A percentile compares a stretch with the other conserved stretches of the same genome.
phyloP scores from a whole-genome alignment of 2,329 filamentous ascomycete species.

The Colletotrichum scovillei region DNA sequence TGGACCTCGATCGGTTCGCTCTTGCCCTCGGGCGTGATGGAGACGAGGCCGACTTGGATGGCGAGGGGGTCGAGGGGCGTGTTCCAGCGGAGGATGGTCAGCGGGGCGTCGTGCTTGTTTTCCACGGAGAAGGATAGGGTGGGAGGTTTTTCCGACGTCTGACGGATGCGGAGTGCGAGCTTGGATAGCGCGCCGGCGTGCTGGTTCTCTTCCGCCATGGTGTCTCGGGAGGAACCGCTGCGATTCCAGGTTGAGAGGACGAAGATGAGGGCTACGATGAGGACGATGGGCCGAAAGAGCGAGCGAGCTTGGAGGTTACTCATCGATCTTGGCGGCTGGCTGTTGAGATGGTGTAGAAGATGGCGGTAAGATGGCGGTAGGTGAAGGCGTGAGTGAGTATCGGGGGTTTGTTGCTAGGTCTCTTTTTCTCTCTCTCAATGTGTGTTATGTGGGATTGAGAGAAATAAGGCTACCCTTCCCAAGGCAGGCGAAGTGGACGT shows the following conservation, averaged over 20 bases:
- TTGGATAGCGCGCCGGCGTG: constrained; percentile 26
- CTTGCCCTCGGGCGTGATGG: constrained; percentile 49
- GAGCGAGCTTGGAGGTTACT: not conserved
- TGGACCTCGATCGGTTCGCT: constrained; percentile 49
- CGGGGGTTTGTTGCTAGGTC: not conserved
- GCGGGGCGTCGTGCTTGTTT: constrained; percentile 50
- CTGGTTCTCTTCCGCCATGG: constrained; percentile 21
- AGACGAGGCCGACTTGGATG: constrained; percentile 53
- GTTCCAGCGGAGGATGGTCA: constrained; percentile 56
- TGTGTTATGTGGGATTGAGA: not conserved
- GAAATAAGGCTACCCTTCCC: not conserved
- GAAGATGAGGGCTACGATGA: constrained; percentile 16
- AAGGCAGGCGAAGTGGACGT: not conserved
- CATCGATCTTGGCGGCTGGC: constrained; percentile 5
- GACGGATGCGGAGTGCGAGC: constrained; percentile 48
- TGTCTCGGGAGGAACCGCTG: constrained; percentile 19
- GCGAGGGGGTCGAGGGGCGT: constrained; percentile 58
- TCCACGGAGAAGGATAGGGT: constrained; percentile 51
- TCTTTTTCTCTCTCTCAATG: not conserved
- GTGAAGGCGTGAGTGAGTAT: not conserved
- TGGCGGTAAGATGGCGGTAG: not conserved
- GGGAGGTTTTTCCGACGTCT: constrained; percentile 48
- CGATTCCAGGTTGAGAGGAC: constrained; percentile 10
- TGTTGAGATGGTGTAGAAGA: not conserved
- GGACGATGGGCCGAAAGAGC: constrained; percentile 10